Conservation (phyloP, 768 basidiomycete genomes). For the Butyriboletus loyo region DNA sequence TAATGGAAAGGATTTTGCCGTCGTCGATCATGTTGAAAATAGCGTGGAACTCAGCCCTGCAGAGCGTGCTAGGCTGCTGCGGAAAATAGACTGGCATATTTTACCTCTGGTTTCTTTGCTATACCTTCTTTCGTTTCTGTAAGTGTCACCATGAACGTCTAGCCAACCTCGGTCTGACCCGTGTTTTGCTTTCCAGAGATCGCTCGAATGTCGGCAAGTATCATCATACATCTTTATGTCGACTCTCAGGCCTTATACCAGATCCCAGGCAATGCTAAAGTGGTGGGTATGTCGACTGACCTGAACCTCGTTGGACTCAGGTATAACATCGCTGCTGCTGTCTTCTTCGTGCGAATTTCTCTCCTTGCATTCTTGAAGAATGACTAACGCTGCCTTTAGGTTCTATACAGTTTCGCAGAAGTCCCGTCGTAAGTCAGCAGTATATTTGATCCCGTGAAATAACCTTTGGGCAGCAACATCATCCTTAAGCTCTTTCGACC, state of each 20-base stretch:
- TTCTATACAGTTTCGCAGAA: neutral
- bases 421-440: neutral
- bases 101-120: neutral
- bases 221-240: neutral
- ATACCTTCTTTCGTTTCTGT: constrained; percentile 1
- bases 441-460: neutral
- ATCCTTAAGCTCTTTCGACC: constrained; percentile 34
- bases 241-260: neutral
- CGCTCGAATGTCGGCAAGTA: neutral
- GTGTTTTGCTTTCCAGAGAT: neutral
- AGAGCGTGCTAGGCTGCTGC: neutral
- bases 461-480: constrained; percentile 33
- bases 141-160: neutral
- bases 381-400: neutral
- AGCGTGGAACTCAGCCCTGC: neutral
- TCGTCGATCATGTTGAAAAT: neutral
- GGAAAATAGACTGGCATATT: neutral
- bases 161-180: neutral
- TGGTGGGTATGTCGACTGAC: neutral
- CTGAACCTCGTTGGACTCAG: neutral
- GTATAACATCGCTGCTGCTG: neutral
- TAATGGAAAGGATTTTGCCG: neutral
- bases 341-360: neutral
- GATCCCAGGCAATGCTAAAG: neutral
- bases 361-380: neutral